Percentiles rank a stretch among this genome's conserved stretches.
Conservation (phyloP, 192 early-diverging fungal genomes). For the Coemansia sp. region DNA sequence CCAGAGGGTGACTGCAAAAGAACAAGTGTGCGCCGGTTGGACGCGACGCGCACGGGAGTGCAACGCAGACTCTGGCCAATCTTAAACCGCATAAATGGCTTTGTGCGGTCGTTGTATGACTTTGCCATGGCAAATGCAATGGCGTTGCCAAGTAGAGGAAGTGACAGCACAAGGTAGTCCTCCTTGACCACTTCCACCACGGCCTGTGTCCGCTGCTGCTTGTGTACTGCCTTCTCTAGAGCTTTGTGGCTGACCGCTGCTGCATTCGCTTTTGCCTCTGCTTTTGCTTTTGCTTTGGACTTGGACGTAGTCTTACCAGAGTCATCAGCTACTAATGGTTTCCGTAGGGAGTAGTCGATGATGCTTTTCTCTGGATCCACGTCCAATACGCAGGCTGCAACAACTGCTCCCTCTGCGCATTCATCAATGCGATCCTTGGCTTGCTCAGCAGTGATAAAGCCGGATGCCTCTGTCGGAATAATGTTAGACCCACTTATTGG, state of each 20-base stretch:
- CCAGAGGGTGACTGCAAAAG: constrained; percentile 8
- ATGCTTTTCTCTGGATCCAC: constrained; percentile 63
- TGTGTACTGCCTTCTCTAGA: constrained; percentile 28
- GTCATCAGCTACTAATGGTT: constrained; percentile 24
- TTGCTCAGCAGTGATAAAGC: constrained; percentile 61
- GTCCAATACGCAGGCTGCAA: constrained; percentile 66
- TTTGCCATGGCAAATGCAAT: constrained; percentile 62
- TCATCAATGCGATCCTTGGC: constrained; percentile 48
- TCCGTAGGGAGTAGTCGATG: constrained; percentile 63
- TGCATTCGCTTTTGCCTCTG: constrained; percentile 33
- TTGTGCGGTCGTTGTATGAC: constrained; percentile 59
- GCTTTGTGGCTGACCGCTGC: constrained; percentile 29
- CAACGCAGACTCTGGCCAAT: constrained; percentile 57
- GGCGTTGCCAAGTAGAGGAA: constrained; percentile 58
- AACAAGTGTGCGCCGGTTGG: constrained; percentile 43
- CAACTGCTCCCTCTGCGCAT: constrained; percentile 52
- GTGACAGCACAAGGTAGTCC: constrained; percentile 68
- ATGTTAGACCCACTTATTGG: constrained; percentile 13
- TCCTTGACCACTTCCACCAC: constrained; percentile 76
- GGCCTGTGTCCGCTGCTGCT: constrained; percentile 47
- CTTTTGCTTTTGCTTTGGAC: constrained; percentile 12
- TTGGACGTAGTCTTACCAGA: neutral
- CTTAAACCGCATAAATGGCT: constrained; percentile 64
- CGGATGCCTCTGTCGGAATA: constrained; percentile 47
- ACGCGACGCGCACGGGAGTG: constrained; percentile 40